Evolutionary conservation across 2,329 filamentous ascomycete species (phyloP).

Genomic region (Elsinoe batatas): DNA sequence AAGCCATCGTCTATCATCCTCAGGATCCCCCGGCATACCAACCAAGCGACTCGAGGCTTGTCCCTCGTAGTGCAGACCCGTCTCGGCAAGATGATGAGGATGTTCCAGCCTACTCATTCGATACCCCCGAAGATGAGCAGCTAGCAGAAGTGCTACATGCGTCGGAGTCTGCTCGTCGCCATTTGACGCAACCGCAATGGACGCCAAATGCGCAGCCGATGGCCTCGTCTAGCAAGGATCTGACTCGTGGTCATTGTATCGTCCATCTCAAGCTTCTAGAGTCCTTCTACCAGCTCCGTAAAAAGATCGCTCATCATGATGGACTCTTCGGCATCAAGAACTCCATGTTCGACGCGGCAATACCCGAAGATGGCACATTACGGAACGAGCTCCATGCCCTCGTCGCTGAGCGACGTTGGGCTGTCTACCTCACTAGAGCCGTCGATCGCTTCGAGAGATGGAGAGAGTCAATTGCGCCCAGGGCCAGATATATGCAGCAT

Average conservation of each 20-base stretch:
- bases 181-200: too few species aligned
- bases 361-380: constrained; percentile 16
- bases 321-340: constrained; percentile 50
- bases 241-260: constrained; percentile 50
- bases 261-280: constrained; percentile 66
- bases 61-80: too few species aligned
- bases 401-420: constrained; percentile 64
- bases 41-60: background rate
- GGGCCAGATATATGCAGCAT: background rate
- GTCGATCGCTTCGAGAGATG: constrained; percentile 59
- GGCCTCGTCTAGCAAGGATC: constrained; percentile 18
- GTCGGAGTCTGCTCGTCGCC: background rate
- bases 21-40: background rate
- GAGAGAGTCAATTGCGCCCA: constrained; percentile 41
- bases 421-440: constrained; percentile 57
- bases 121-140: background rate
- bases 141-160: background rate
- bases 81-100: background rate
- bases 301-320: constrained; percentile 55
- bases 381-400: background rate
- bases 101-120: background rate
- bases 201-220: background rate
- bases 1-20: background rate
- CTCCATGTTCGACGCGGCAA: constrained; percentile 19
- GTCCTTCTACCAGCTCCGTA: constrained; percentile 56